Base-by-base conservation (phyloP, 31 red algal genomes). In the Bonnemaisonia californica region DNA sequence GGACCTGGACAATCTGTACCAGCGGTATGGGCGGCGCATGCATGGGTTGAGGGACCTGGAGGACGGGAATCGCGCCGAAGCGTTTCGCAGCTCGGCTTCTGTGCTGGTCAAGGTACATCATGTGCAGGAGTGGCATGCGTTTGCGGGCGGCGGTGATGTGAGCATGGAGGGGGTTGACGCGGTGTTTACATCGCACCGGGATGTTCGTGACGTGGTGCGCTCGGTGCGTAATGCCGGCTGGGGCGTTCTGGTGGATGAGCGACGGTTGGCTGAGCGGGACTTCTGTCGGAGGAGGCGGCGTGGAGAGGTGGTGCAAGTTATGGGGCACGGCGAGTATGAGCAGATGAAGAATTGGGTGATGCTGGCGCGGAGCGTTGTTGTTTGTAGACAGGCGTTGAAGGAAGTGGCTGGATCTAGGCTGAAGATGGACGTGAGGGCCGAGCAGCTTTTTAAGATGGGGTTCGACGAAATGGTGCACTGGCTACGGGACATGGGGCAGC, bases 141-240 rank as follows among this genome's bases (percentile, higher is more conserved):
- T 82, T 62, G 19, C 54, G 18, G 79, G 62, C 61, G 62, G 62
- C 31, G 79, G 47, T 28, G 37, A 27, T 62, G 38, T 27, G 4
- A 62, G 34, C 58, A 26, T 58, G 9, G 62, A 22, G 13, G 62
- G 38, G 37, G 79, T 57, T 19, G 79, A 82, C 79, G 64, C 48
- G n/a, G 79, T 82, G 63, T 69, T 82, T 36, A 67, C 63, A 1
- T 48, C 35, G 45, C 62, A 82, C 37, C 59, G 79, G 40, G 79
- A 82, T 12, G 63, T 82, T 59, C 35, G 79, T 27, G 51, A 82
- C 18, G 39, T 32, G 1, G 79, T 82, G 11, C 79, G 79, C 22
- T 82, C 79, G 3, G 48, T 82, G 19, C 79, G 79, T 62, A 47
- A 82, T 62, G 69, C 69, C 61, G 79, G 79, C 3, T 82, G 79